Evolutionary conservation across 2,329 filamentous ascomycete genomes (phyloP), one percentile per base, ranked within the genome.

Genomic region (Epichloe glyceriae): DNA sequence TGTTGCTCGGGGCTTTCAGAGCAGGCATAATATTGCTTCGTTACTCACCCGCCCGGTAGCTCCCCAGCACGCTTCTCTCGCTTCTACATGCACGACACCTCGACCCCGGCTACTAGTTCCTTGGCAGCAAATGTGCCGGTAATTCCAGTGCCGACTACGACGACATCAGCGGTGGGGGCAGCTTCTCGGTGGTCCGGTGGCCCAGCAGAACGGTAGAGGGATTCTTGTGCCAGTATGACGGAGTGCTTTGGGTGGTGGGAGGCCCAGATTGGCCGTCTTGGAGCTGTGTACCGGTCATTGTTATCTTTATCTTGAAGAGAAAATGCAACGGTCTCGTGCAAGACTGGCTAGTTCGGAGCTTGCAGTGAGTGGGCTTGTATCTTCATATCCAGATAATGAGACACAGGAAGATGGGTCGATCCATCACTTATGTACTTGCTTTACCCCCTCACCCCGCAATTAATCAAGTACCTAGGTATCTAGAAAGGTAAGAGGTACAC

Each of bases 51-150:
- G 70, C n/a, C 86, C 86, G 1, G 86, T 91, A n/a, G 86, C 86
- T 17, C 86, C 86, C 78, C 79, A 89, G 61, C 86, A 90, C 4
- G 82, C 85, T 69, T 90, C 86, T 58, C 86, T 74, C 14, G 86
- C 86, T 67, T 91, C 86, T 5, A 91, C 72, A 70, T 90, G 75
- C 5, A 90, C 72, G 7, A 89, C 75, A n/a, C 67, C 72, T 52
- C 74, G 68, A 5, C 73, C 70, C 65, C 69, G 51, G 69, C 72
- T 60, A 68, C 75, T 48, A 88, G 70, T 60, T 79, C 80, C 55
- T 79, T 74, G 3, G 84, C 84, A 0, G 81, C 83, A 64, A 84
- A 86, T 1, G 81, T 70, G n/a, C 86, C 86, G 2, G 85, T 85
- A 58, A 91, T 86, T 22, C 86, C 86, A 60, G 79, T 86, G 39